phyloP scores from a whole-genome alignment of 2,329 filamentous ascomycete species.

The Neonectria sp. region DNA sequence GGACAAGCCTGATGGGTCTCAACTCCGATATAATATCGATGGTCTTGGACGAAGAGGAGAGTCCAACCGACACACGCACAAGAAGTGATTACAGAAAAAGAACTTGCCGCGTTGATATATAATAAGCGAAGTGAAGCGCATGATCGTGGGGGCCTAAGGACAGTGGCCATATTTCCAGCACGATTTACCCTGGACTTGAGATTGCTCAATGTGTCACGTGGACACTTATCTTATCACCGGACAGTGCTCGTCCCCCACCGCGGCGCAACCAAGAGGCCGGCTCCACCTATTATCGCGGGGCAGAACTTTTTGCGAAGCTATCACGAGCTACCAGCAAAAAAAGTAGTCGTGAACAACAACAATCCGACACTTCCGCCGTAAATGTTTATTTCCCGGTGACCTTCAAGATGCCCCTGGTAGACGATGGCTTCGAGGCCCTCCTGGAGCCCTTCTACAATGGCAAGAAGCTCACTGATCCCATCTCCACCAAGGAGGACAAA shows the following conservation, averaged over 20 bases:
- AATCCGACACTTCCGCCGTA: slow-evolving; percentile 36
- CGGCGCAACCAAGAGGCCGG: slow-evolving; percentile 41
- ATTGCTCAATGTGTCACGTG: slow-evolving; percentile 35
- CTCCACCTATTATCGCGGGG: slow-evolving; percentile 49
- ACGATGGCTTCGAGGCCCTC: slow-evolving; percentile 77
- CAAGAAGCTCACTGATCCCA: slow-evolving; percentile 76
- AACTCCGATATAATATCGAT: too few relatives aligned
- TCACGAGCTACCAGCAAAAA: slow-evolving; percentile 45
- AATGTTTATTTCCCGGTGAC: slow-evolving; percentile 54
- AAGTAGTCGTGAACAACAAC: slow-evolving; percentile 37
- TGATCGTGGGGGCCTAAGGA: too few relatives aligned
- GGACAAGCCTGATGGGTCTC: too few relatives aligned
- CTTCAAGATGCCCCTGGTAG: slow-evolving; percentile 66
- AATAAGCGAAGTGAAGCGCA: too few relatives aligned
- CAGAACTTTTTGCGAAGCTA: slow-evolving; percentile 53
- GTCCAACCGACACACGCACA: too few relatives aligned
- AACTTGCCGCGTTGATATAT: not conserved
- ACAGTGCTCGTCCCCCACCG: slow-evolving; percentile 48
- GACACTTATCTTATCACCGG: slow-evolving; percentile 31
- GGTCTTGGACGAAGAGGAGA: too few relatives aligned
- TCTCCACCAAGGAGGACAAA: slow-evolving; percentile 84
- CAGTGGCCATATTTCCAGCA: not conserved
- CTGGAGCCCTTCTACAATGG: slow-evolving; percentile 78
- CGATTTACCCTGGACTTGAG: slow-evolving; percentile 14
- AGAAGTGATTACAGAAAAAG: not conserved